Evolutionary conservation across 2,329 filamentous ascomycete genomes (phyloP), one percentile per base, ranked within the genome.

Genomic region (Xylariaceae sp.): DNA sequence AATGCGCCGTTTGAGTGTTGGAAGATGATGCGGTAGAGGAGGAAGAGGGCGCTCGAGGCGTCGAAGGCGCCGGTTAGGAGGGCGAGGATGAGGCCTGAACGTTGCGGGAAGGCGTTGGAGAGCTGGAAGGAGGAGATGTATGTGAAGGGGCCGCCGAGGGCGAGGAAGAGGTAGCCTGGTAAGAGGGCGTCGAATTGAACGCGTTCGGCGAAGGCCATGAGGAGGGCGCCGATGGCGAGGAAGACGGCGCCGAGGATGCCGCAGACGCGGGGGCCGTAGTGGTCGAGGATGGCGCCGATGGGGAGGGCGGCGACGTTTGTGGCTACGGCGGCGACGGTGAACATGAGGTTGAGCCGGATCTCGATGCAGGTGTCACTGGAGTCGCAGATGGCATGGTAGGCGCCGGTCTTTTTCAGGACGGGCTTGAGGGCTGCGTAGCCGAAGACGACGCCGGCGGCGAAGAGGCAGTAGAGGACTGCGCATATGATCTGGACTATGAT

Each of bases 301-400:
- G 92, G 90, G 5, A 96, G 80, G 10, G 92, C 92, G 47, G 86
- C 90, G 10, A 96, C 88, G 68, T 96, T 96, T 45, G 92, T 95
- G 5, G 84, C 88, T 8, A 96, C 91, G 11, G 91, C 92, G 10
- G 92, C 92, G 47, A 92, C 82, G 4, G 91, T 95, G 78, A 96
- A 96, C 89, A 96, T 96, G 65, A 96, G 78, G 72, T 96, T 96
- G 58, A 96, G 81, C 60, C 80, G 80, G 56, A 86, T 83, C 68
- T 84, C 83, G 59, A 79, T 75, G 70, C 73, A 82, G n/a, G 72
- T 76, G 34, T 79, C 68, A 34, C 62, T 67, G 44, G 70, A 70
- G 48, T 71, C 63, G 69, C 90, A 94, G 39, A 79, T 74, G 53
- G 89, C 79, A 47, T 78, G 78, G 72, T 92, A 93, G 8, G 89